These are phyloP conservation scores for Lathyrus tuberosus DNA, from an alignment of 306 rosid genomes.

Conservation along the genomic window DNA sequence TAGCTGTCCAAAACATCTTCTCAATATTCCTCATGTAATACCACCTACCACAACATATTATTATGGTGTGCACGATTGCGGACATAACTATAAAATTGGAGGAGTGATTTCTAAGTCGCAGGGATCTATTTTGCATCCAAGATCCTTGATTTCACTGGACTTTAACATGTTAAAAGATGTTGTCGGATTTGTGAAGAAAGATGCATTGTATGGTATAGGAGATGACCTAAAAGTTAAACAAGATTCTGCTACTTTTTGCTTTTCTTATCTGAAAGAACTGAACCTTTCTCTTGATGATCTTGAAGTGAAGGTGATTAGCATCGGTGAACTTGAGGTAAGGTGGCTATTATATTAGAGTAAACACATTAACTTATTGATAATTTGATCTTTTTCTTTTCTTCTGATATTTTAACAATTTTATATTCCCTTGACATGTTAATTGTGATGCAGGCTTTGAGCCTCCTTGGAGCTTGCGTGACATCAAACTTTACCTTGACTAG, in stretches of 20 bases:
- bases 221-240: conserved; percentile 36
- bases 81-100: too few relatives aligned
- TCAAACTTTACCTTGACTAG: background rate
- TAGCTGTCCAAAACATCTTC: conserved; percentile 21
- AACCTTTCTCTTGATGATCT: conserved; percentile 36
- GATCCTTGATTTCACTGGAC: background rate
- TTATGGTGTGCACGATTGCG: background rate
- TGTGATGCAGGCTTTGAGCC: conserved; percentile 32
- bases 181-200: conserved; percentile 39
- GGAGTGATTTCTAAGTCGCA: conserved; percentile 8
- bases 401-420: background rate
- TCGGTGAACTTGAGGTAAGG: conserved; percentile 33
- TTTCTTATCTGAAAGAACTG: conserved; percentile 21
- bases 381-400: background rate
- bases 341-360: background rate
- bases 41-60: background rate
- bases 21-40: conserved; percentile 1
- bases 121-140: background rate
- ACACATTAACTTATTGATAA: background rate
- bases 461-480: conserved; percentile 36
- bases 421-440: background rate
- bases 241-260: background rate
- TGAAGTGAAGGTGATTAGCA: conserved; percentile 31
- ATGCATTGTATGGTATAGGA: conserved; percentile 29
- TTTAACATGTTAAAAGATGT: background rate